Percentiles rank a stretch among this genome's conserved stretches.
phyloP scores from a whole-genome alignment of 2,329 filamentous ascomycete species.

The Daldinia eschscholtzii region DNA sequence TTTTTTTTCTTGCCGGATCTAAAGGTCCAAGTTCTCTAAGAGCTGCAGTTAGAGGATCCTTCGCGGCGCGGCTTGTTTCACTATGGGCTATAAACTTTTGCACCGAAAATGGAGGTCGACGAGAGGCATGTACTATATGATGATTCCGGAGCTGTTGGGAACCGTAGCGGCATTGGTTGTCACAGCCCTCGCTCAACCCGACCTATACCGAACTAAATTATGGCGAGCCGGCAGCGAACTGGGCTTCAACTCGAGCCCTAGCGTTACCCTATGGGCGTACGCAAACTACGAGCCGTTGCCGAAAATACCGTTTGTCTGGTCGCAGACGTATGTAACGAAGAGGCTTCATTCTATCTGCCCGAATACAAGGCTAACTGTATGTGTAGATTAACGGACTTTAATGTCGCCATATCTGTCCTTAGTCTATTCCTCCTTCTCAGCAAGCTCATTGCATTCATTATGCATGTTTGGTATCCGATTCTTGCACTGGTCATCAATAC shows the following conservation, averaged over 20 bases:
- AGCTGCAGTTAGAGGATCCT: conserved; percentile 26
- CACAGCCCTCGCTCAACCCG: conserved; percentile 79
- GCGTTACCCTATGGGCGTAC: conserved; percentile 76
- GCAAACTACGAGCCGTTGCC: conserved; percentile 76
- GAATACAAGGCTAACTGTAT: conserved; percentile 34
- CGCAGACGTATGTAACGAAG: conserved; percentile 69
- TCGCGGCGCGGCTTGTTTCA: conserved; percentile 40
- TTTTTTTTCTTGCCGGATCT: conserved; percentile 9
- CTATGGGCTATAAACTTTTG: conserved; percentile 67
- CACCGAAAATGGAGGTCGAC: conserved; percentile 70
- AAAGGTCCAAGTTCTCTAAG: conserved; percentile 28
- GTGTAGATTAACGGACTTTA: conserved; percentile 77
- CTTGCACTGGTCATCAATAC: conserved; percentile 70
- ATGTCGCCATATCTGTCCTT: conserved; percentile 80
- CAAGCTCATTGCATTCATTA: conserved; percentile 77
- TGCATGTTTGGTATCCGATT: conserved; percentile 78
- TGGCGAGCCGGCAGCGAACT: conserved; percentile 79
- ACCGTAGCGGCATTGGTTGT: conserved; percentile 76
- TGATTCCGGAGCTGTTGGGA: conserved; percentile 74
- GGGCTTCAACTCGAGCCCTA: conserved; percentile 80
- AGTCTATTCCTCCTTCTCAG: conserved; percentile 80
- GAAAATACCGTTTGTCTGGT: conserved; percentile 78
- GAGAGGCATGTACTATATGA: conserved; percentile 71
- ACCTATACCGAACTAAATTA: conserved; percentile 77
- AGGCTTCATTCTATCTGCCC: background rate